Percentiles rank a stretch among this genome's conserved stretches.
phyloP scores from a whole-genome alignment of 768 basidiomycete genomes.

The Rhizopogon sp. region DNA sequence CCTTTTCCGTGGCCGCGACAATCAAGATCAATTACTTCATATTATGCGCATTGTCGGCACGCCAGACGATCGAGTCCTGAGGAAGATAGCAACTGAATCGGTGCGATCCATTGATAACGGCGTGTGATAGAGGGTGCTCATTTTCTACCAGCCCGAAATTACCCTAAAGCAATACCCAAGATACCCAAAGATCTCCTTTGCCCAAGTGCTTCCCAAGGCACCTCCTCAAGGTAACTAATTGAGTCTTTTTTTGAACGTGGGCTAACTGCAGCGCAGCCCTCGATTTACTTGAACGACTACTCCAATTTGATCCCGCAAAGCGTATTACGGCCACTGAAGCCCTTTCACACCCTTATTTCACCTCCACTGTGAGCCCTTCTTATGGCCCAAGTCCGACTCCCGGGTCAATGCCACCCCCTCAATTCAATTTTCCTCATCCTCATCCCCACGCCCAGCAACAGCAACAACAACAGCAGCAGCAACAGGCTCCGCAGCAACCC shows the following conservation, averaged over 20 bases:
- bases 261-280: slow-evolving; percentile 46
- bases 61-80: slow-evolving; percentile 80
- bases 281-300: slow-evolving; percentile 88
- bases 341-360: slow-evolving; percentile 89
- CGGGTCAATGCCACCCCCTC: slow-evolving; percentile 62
- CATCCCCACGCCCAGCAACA: slow-evolving; percentile 47
- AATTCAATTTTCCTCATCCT: slow-evolving; percentile 65
- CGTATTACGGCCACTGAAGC: slow-evolving; percentile 91
- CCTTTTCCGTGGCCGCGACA: slow-evolving; percentile 93
- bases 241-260: background rate
- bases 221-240: slow-evolving; percentile 62
- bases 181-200: slow-evolving; percentile 79
- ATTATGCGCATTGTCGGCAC: slow-evolving; percentile 98
- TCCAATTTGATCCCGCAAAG: slow-evolving; percentile 94
- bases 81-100: slow-evolving; percentile 87
- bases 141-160: slow-evolving; percentile 65
- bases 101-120: slow-evolving; percentile 38
- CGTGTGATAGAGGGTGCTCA: slow-evolving; percentile 5
- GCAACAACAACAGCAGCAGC: slow-evolving; percentile 36
- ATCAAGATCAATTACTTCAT: slow-evolving; percentile 94
- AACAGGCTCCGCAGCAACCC: slow-evolving; percentile 30
- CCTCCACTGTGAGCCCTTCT: slow-evolving; percentile 36
- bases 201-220: slow-evolving; percentile 80
- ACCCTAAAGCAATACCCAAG: slow-evolving; percentile 80
- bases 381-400: slow-evolving; percentile 32